A percentile compares a stretch with the other conserved stretches of the same genome.
These are phyloP conservation scores for Trypanosoma rangeli DNA, from an alignment of 208 protist species.

Conservation along the genomic window DNA sequence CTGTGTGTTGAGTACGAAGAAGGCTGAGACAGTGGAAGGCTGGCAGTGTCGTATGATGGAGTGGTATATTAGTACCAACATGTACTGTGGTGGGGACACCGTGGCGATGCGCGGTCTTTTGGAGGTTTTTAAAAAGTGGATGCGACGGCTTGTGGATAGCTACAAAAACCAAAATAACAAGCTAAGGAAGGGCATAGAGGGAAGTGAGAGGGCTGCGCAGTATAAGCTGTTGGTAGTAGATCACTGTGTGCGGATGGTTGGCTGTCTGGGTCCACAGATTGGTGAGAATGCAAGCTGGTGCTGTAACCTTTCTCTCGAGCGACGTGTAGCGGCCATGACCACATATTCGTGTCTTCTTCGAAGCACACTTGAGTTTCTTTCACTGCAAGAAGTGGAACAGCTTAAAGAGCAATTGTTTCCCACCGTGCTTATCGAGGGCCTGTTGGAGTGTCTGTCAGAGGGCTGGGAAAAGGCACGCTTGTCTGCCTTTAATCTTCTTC, in stretches of 20 bases:
- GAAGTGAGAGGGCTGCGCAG: constrained; percentile 2
- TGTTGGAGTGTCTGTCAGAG: constrained; percentile 65
- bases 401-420: constrained; percentile 28
- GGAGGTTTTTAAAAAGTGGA: constrained; percentile 74
- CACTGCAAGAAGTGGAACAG: constrained; percentile 14
- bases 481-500: constrained; percentile 49
- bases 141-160: constrained; percentile 51
- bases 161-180: constrained; percentile 26
- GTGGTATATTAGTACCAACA: constrained; percentile 72
- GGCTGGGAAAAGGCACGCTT: constrained; percentile 71
- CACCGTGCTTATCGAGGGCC: constrained; percentile 29
- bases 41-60: constrained; percentile 80
- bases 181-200: constrained; percentile 15
- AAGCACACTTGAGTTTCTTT: constrained; percentile 20
- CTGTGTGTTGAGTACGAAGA: constrained; percentile 59
- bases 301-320: constrained; percentile 52
- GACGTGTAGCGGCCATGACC: constrained; percentile 56
- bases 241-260: constrained; percentile 40
- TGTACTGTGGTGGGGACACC: constrained; percentile 82
- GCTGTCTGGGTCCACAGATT: constrained; percentile 56
- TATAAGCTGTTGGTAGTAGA: constrained; percentile 34
- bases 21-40: constrained; percentile 46
- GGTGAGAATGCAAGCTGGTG: constrained; percentile 32
- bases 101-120: constrained; percentile 64
- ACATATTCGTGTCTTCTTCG: constrained; percentile 44